Base-by-base conservation (phyloP, 225 moss, liverwort and hornwort genomes). In the Antitrichia curtipendula region DNA sequence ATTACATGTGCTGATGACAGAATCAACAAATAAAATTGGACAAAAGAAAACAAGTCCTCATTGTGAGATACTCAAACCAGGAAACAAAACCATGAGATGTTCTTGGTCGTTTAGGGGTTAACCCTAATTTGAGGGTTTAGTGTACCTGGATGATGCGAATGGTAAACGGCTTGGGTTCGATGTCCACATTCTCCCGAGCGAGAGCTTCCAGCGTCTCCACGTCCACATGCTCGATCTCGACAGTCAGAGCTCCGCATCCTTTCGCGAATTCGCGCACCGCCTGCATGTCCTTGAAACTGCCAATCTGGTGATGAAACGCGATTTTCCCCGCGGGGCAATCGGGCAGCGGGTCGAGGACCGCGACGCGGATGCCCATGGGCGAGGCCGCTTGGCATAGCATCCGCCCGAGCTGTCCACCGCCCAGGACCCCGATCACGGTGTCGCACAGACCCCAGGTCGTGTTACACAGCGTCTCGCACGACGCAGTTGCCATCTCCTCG, bases 361-460 rank as follows among this genome's bases (percentile, higher is more conserved):
- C 87, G 66, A 97, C 95, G 73, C 91, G 91, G 5, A 97, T 93
- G 38, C 98, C 98, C 97, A 97, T 96, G 45, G 95, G 95, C 54
- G 97, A 97, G 13, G 95, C 98, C 22, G 98, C 98, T 66, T 98
- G 93, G 86, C 98, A 98, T n/a, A 98, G 84, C 97, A 98, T 98
- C 36, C 97, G 95, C 32, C 98, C 98, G 23, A 98, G 94, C 90
- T 98, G 98, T 29, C 97, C 98, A 24, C 98, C 98, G 61, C 98
- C 98, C 50, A 98, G 88, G 6, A 98, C 97, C 38, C 98, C 98
- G 25, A 97, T 84, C 53, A 96, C 94, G 19, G 96, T 95, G 85
- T 98, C 97, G 72, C 95, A 97, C 27, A 98, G 84, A 49, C 97
- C 97, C 91, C 92, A 91, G 9, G 91, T 52, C 17, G 91, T 92